Base-by-base conservation (phyloP, 2,329 filamentous ascomycete genomes). In the Lecanicillium sp. region DNA sequence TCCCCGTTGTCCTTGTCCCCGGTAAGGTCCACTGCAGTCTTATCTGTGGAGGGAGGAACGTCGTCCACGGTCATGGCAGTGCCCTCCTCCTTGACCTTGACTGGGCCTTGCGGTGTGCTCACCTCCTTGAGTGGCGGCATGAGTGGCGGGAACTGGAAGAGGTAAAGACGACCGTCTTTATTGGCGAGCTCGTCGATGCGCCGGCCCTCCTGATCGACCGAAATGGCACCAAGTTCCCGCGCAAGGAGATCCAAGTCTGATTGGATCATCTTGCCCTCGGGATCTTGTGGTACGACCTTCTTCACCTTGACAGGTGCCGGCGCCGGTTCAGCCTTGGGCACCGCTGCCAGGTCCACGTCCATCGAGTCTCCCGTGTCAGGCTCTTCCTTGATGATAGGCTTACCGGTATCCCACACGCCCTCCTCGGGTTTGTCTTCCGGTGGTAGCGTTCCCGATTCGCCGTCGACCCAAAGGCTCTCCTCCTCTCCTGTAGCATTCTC, bases 61-160 rank as follows among this genome's bases (percentile, higher is more conserved):
- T 64, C 62, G 50, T 69, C 63, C 33, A 71, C 55, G 58, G 67
- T 67, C 14, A 62, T 58, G 11, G 65, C 58, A 23, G 71, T 64
- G 21, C 65, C 57, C 7, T 67, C 67, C 48, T 75, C 73, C 58
- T 77, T 74, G 48, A 74, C 59, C 24, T 63, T 64, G 44, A 55
- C 51, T 19, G 48, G 41, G 1, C 55, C 38, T 36, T 57, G 52
- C 24, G 60, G 53, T 19, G 59, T 58, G 20, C 58, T 54, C 11
- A 58, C 50, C 49, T 53, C 60, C 52, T 61, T 67, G n/a, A 84
- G 65, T 0, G 77, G 74, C 7, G 81, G 79, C 10, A 84, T 69
- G 4, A 83, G 66, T 5, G 79, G 79, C 33, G 81, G 81, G 54
- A 84, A 77, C 55, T 84, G 81, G 64, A 84, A 84, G 42, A 84